Percentiles rank a stretch among this genome's conserved stretches.
Evolutionary conservation across 2,329 filamentous ascomycete species (phyloP).

Genomic region (Capronia coronata): DNA sequence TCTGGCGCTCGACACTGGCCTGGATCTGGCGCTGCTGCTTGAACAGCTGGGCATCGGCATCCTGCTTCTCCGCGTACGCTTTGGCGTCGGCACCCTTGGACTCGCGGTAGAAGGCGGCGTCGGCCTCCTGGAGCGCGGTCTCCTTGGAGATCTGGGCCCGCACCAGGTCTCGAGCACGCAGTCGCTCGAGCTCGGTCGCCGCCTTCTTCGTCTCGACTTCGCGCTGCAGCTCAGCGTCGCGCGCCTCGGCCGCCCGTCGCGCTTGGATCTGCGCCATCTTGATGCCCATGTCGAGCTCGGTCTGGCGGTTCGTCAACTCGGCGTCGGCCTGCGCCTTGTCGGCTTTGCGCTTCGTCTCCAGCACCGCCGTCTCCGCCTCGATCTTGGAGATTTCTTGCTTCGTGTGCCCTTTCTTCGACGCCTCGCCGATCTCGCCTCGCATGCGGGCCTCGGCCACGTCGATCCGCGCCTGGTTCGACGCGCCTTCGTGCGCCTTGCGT

Average conservation of each 20-base stretch:
- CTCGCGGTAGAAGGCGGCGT: conserved; percentile 45
- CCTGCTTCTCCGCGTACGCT: conserved; percentile 37
- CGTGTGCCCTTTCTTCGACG: conserved; percentile 69
- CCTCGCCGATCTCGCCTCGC: conserved; percentile 59
- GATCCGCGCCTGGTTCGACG: conserved; percentile 68
- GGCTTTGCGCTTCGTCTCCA: conserved; percentile 76
- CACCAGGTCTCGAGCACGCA: conserved; percentile 70
- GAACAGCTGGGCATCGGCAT: conserved; percentile 36
- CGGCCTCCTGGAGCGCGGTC: conserved; percentile 40
- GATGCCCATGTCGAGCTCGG: conserved; percentile 65
- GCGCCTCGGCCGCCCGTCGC: conserved; percentile 63
- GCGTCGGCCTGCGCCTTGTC: conserved; percentile 75
- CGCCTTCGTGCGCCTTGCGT: conserved; percentile 77
- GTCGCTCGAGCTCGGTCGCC: conserved; percentile 70
- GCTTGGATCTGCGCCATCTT: conserved; percentile 71
- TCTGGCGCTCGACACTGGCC: conserved; percentile 29
- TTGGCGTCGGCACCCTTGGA: conserved; percentile 50
- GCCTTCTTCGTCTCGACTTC: conserved; percentile 72
- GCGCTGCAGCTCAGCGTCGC: conserved; percentile 73
- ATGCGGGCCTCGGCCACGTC: conserved; percentile 55
- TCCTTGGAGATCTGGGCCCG: conserved; percentile 56
- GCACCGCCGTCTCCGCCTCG: conserved; percentile 74
- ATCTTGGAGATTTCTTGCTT: conserved; percentile 86
- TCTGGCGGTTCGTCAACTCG: conserved; percentile 64
- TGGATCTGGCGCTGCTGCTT: conserved; percentile 27